Percentiles rank a stretch among this genome's conserved stretches.
These are phyloP conservation scores for Colletotrichum shisoi DNA, from an alignment of 2,329 filamentous ascomycete genomes.

Conservation along the genomic window DNA sequence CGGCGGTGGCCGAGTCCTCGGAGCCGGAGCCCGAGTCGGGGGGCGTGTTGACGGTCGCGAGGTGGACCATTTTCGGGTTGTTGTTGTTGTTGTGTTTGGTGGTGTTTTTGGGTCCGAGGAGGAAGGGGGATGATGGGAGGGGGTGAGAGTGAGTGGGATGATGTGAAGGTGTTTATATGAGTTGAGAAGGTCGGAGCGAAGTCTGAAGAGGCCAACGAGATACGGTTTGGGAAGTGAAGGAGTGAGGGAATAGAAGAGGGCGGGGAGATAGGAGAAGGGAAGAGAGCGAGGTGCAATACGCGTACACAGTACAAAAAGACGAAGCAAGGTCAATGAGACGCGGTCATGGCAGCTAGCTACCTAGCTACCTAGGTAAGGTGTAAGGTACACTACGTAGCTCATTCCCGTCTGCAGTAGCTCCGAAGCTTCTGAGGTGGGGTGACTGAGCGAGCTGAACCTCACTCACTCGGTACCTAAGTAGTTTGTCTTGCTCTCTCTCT, in stretches of 20 bases:
- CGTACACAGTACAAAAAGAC: neutral
- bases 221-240: neutral
- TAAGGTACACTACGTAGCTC: neutral
- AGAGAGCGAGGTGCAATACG: neutral
- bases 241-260: neutral
- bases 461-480: neutral
- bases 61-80: constrained; percentile 37
- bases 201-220: neutral
- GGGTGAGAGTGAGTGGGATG: neutral
- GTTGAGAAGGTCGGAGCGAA: neutral
- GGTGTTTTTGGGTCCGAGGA: neutral
- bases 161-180: constrained; percentile 18
- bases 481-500: too few relatives aligned
- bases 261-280: neutral
- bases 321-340: neutral
- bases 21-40: constrained; percentile 26
- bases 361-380: too few relatives aligned
- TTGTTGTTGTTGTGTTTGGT: neutral
- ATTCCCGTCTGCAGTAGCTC: neutral
- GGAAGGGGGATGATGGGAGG: neutral
- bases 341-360: neutral
- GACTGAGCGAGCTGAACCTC: neutral
- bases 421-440: constrained; percentile 10
- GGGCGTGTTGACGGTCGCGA: constrained; percentile 32
- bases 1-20: constrained; percentile 21